Base-by-base conservation (phyloP, 805 yeast species). In the Tanozyma kutaoensis region DNA sequence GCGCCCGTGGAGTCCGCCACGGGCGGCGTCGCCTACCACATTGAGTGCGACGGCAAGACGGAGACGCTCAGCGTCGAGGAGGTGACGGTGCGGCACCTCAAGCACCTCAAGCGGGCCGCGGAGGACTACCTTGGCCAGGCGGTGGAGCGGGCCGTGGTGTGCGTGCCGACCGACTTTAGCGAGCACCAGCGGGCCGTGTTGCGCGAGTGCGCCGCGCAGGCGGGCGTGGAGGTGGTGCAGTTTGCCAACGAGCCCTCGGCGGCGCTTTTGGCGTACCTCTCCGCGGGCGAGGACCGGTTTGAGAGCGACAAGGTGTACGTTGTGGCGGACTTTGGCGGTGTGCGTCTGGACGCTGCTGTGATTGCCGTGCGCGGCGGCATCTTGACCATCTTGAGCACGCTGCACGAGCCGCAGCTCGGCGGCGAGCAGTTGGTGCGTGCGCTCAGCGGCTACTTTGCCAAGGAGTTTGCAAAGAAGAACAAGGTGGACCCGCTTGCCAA, bases 291-390 rank as follows among this genome's bases (percentile, higher is more conserved):
- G 26, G 71, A 66, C 36, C 54, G 58, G 29, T 52, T 66, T 35
- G 42, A 43, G 30, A 57, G 71, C 39, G 93, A 84, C 57, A 77
- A 77, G 62, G 55, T 81, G 33, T 76, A 76, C 46, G 93, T 84
- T 26, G 95, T 91, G 40, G 93, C 93, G 29, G 98, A 91, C 56
- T 81, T 91, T 45, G 98, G 98, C 52, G 96, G 95, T 48, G 68
- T 85, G 42, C 72, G 97, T 58, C 76, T 94, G 23, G 97, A 91
- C 50, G 95, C 86, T 35, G 95, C 97, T 33, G 86, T 91, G 27
- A 62, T 91, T 43, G 75, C 96, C 22, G 80, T 77, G 28, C 76
- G 96, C 63, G 95, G 95, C 37, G 98, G 98, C 45, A 71, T 91
- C 40, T 67, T 81, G 58, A 88, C 98, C 30, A 64, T 84, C 25